Evolutionary conservation across 1,139 yeast species (phyloP).

Genomic region (Williopsis jadinii): DNA sequence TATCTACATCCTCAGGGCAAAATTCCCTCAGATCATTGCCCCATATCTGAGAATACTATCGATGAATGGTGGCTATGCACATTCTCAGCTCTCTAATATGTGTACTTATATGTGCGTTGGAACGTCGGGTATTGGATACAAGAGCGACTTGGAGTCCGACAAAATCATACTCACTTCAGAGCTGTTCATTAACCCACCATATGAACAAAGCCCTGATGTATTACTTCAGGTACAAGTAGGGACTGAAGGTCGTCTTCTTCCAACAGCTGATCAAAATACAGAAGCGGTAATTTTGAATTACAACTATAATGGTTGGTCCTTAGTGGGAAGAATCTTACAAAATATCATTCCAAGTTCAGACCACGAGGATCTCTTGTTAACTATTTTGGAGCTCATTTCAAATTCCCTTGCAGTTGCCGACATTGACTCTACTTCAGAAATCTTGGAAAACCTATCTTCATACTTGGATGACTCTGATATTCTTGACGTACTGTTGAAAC

Average conservation of each 20-base stretch:
- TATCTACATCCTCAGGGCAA: slow-evolving; percentile 58
- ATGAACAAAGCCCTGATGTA: slow-evolving; percentile 33
- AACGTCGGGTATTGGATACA: slow-evolving; percentile 25
- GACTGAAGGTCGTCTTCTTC: slow-evolving; percentile 65
- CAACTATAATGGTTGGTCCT: slow-evolving; percentile 80
- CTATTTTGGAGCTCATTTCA: slow-evolving; percentile 46
- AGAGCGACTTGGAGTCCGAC: slow-evolving; percentile 28
- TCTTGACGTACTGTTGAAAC: slow-evolving; percentile 55
- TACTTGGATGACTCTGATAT: slow-evolving; percentile 64
- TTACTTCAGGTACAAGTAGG: slow-evolving; percentile 39
- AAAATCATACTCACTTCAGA: slow-evolving; percentile 33
- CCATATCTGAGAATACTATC: slow-evolving; percentile 60
- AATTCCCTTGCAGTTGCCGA: slow-evolving; percentile 40
- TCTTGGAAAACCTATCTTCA: slow-evolving; percentile 44
- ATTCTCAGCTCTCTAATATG: slow-evolving; percentile 51
- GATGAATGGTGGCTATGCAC: slow-evolving; percentile 61
- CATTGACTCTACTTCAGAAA: slow-evolving; percentile 33
- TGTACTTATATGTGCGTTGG: slow-evolving; percentile 49
- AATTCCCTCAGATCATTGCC: slow-evolving; percentile 61
- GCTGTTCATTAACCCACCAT: slow-evolving; percentile 34
- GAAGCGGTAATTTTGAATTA: slow-evolving; percentile 66
- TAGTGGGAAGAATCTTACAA: slow-evolving; percentile 71
- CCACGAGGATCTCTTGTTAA: slow-evolving; percentile 36
- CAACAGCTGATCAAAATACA: slow-evolving; percentile 29
- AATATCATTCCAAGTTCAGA: slow-evolving; percentile 34